Conservation (phyloP, 176 grass and related monocot genomes). For the Panicum miliaceum region DNA sequence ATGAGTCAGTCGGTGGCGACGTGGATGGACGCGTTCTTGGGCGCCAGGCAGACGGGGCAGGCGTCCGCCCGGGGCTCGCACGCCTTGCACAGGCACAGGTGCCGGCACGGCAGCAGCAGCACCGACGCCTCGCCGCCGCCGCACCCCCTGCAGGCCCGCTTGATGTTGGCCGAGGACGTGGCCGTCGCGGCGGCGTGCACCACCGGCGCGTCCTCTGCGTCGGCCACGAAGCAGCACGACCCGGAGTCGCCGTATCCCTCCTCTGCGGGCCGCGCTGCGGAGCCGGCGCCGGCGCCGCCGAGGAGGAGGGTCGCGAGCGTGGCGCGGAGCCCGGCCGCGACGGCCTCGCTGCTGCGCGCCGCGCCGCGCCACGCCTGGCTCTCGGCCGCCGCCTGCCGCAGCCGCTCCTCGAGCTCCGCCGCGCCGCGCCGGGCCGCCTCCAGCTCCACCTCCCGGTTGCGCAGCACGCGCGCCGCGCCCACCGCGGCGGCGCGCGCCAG, state of each 20-base stretch:
- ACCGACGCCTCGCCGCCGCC: conserved; percentile 42
- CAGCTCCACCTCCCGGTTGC: conserved; percentile 50
- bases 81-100: conserved; percentile 69
- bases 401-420: conserved; percentile 50
- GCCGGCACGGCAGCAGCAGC: conserved; percentile 70
- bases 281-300: background rate
- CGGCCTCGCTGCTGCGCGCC: conserved; percentile 59
- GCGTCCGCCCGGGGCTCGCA: conserved; percentile 44
- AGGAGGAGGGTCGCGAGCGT: conserved; percentile 58
- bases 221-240: conserved; percentile 32
- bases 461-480: conserved; percentile 11
- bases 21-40: conserved; percentile 58
- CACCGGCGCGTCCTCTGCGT: background rate
- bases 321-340: conserved; percentile 42
- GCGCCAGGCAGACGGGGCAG: conserved; percentile 57
- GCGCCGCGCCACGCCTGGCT: conserved; percentile 56
- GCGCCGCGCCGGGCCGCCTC: background rate
- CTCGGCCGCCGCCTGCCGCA: conserved; percentile 54
- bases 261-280: background rate
- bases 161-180: background rate
- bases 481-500: conserved; percentile 40
- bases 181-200: background rate
- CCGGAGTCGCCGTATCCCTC: conserved; percentile 69
- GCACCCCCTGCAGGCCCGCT: conserved; percentile 50
- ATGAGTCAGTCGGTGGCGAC: conserved; percentile 24